A percentile compares a stretch with the other conserved stretches of the same genome.
Evolutionary conservation across 306 rosid species (phyloP).

Genomic region (Medicago arabica): DNA sequence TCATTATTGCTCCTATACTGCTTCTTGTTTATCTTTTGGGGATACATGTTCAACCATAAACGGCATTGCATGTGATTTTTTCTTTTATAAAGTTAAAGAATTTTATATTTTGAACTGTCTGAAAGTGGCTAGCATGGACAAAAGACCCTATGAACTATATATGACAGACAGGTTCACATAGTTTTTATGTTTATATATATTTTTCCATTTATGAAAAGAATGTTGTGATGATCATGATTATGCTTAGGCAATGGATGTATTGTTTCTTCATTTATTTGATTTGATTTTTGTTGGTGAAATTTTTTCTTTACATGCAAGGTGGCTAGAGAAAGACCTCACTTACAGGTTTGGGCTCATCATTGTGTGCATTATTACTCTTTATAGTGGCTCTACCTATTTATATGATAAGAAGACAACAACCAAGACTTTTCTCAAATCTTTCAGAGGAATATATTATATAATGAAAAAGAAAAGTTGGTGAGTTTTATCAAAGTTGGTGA

Average conservation of each 20-base stretch:
- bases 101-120: conserved; percentile 40
- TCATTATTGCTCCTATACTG: conserved; percentile 24
- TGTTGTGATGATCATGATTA: conserved; percentile 46
- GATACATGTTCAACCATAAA: conserved; percentile 42
- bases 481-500: conserved; percentile 10
- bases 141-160: conserved; percentile 34
- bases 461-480: conserved; percentile 27
- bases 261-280: conserved; percentile 12
- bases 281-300: background rate
- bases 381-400: conserved; percentile 33
- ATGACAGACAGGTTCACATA: too few relatives aligned
- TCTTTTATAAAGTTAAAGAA: conserved; percentile 42
- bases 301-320: conserved; percentile 30
- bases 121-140: conserved; percentile 41
- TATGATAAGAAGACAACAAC: conserved; percentile 39
- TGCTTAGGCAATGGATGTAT: conserved; percentile 16
- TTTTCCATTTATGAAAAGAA: conserved; percentile 39
- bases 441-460: conserved; percentile 8
- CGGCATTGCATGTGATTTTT: conserved; percentile 43
- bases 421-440: conserved; percentile 41
- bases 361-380: conserved; percentile 44
- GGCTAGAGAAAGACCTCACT: conserved; percentile 34
- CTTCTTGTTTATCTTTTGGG: conserved; percentile 48
- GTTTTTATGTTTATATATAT: conserved; percentile 22
- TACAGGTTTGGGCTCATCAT: conserved; percentile 50